phyloP scores from a whole-genome alignment of 148 eudicot species.

The Limonium bicolor region DNA sequence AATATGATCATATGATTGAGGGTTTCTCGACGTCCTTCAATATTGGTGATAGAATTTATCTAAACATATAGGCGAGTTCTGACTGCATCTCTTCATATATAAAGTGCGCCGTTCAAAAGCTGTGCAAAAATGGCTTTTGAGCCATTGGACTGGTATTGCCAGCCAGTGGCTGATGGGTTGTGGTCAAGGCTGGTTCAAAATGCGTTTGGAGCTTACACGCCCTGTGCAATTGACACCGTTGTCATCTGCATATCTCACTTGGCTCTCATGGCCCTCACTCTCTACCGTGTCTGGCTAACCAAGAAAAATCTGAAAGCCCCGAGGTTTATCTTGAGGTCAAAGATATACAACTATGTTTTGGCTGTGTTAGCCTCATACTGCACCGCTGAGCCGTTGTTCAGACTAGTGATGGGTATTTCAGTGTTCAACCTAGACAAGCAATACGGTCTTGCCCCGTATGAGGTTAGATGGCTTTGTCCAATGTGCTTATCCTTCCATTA shows the following conservation, averaged over 20 bases:
- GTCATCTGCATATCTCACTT: conserved; percentile 54
- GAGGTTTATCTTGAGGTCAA: conserved; percentile 56
- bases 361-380: conserved; percentile 56
- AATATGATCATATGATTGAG: too few species aligned
- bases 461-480: conserved; percentile 27
- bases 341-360: conserved; percentile 56
- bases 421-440: conserved; percentile 69
- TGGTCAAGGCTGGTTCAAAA: conserved; percentile 73
- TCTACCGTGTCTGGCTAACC: conserved; percentile 68
- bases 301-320: conserved; percentile 40
- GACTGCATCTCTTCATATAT: too few species aligned
- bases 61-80: too few species aligned
- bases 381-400: conserved; percentile 69
- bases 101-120: too few species aligned
- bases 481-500: too few species aligned
- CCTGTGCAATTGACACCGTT: conserved; percentile 62
- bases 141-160: conserved; percentile 84
- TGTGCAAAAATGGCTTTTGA: conserved; percentile 54
- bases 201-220: conserved; percentile 84
- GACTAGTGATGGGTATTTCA: conserved; percentile 81
- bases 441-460: conserved; percentile 63
- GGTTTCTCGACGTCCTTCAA: too few species aligned
- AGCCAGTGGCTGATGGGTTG: conserved; percentile 70
- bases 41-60: too few species aligned
- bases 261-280: conserved; percentile 48